phyloP scores from a whole-genome alignment of 768 basidiomycete genomes.

The Pholiota molesta region DNA sequence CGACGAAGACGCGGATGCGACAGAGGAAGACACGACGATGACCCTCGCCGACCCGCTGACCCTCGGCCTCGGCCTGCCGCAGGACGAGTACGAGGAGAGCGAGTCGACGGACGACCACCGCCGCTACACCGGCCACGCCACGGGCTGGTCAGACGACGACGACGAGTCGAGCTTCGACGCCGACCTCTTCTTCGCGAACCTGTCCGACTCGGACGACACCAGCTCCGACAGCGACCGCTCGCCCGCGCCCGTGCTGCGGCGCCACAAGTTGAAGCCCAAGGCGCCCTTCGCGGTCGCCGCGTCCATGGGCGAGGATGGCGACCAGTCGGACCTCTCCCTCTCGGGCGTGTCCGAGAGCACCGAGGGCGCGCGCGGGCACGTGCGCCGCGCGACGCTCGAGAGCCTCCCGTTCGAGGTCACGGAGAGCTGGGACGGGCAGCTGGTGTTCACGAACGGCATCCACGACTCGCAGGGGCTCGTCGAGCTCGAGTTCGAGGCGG shows the following conservation, averaged over 20 bases:
- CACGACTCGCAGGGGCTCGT: conserved; percentile 59
- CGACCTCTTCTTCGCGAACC: conserved; percentile 81
- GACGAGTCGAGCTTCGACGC: conserved; percentile 83
- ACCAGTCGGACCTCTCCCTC: conserved; percentile 46
- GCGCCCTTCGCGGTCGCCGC: conserved; percentile 16
- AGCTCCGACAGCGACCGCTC: conserved; percentile 22
- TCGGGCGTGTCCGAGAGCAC: conserved; percentile 26
- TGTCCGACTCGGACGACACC: conserved; percentile 54
- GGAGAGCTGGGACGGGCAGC: conserved; percentile 76
- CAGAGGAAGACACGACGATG: conserved; percentile 25
- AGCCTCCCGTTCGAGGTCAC: conserved; percentile 66
- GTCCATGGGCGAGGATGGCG: conserved; percentile 46
- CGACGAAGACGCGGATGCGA: conserved; percentile 39
- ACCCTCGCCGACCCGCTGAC: background rate
- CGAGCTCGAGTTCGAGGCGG: conserved; percentile 74
- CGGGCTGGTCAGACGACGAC: conserved; percentile 75
- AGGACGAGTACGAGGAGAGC: conserved; percentile 27
- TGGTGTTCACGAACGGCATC: conserved; percentile 70
- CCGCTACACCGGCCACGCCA: conserved; percentile 64
- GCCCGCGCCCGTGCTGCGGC: background rate
- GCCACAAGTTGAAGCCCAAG: conserved; percentile 5
- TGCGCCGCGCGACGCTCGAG: conserved; percentile 31
- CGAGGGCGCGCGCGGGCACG: conserved; percentile 30
- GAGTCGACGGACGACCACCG: conserved; percentile 23
- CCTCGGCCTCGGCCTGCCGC: conserved; percentile 19